phyloP scores from a whole-genome alignment of 1,284 basidiomycete genomes.

The Ustilago loliicola region DNA sequence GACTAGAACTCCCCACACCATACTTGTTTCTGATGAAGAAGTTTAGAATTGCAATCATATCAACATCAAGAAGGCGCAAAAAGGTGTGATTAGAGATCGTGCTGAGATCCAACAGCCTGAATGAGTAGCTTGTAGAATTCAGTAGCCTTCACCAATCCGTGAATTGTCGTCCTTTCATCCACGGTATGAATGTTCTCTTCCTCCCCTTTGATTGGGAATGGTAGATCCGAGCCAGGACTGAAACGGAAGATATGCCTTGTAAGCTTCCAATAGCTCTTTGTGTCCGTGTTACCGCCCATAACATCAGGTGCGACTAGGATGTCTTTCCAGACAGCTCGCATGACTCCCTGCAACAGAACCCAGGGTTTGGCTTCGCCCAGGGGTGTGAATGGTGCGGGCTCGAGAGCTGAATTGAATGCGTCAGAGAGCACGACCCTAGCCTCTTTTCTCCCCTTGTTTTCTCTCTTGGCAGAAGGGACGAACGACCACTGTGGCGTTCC shows the following conservation, averaged over 20 bases:
- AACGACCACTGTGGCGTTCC: constrained; percentile 22
- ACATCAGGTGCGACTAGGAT: constrained; percentile 74
- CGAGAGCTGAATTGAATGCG: constrained; percentile 73
- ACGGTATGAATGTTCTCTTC: constrained; percentile 76
- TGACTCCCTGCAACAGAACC: constrained; percentile 74
- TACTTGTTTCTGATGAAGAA: background rate
- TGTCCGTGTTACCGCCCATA: constrained; percentile 75
- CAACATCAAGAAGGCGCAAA: background rate
- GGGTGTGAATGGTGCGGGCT: constrained; percentile 76
- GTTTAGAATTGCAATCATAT: background rate
- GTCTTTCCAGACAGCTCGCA: constrained; percentile 71
- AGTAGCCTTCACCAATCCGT: constrained; percentile 72
- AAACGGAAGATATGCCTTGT: constrained; percentile 76
- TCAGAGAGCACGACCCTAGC: constrained; percentile 56
- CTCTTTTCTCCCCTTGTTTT: background rate
- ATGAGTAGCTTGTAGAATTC: constrained; percentile 74
- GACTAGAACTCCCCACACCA: constrained; percentile 14
- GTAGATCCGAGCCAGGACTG: constrained; percentile 60
- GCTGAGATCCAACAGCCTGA: constrained; percentile 67
- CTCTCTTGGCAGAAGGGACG: background rate
- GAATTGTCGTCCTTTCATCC: constrained; percentile 74
- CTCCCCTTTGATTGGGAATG: constrained; percentile 43
- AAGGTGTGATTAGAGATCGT: constrained; percentile 7
- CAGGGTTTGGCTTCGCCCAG: constrained; percentile 71
- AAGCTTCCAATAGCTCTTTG: constrained; percentile 75